Base-by-base conservation (phyloP, 768 basidiomycete genomes). In the Lepiota brunneoincarnata region DNA sequence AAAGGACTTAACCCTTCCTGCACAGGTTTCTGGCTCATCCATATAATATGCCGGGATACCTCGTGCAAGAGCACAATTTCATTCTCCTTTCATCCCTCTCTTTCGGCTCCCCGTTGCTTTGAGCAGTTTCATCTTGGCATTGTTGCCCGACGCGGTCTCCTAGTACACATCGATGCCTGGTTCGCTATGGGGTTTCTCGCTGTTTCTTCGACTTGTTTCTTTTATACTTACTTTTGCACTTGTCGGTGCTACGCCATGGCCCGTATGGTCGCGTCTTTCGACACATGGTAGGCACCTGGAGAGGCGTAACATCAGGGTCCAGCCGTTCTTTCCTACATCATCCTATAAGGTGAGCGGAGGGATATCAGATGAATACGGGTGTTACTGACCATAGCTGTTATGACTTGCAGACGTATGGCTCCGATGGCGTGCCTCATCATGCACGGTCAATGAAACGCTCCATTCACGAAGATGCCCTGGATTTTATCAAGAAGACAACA, bases 251-350 rank as follows among this genome's bases (percentile, higher is more conserved):
- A 53, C 55, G 6, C 58, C 59, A 23, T 55, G 54, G 51, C 56
- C 62, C 15, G 18, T 38, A 12, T 41, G 41, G 47, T 35, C 45
- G 9, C 55, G 49, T 20, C 54, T 59, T 42, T 34, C 55, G 14
- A 63, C 61, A 0, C 64, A 60, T 38, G 45, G 61, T 28, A 31
- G 48, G 6, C 55, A 58, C 26, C 40, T 47, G 12, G 50, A 59
- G 43, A 51, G 58, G 23, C 59, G 59, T 4, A 57, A 48, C 11
- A 28, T 64, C 28, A 20, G 51, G 26, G 51, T 65, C 6, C 59
- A 59, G 45, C 46, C 63, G 18, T 63, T 52, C 55, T 54, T 62
- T 49, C 64, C 64, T 17, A 54, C 50, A 14, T 38, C 54, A 2
- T 50, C 38, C 18, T 61, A 56, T 51, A 57, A 62, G 56, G 64